Evolutionary conservation across 2,329 filamentous ascomycete species (phyloP).

Genomic region (Samsoniella hepiali): DNA sequence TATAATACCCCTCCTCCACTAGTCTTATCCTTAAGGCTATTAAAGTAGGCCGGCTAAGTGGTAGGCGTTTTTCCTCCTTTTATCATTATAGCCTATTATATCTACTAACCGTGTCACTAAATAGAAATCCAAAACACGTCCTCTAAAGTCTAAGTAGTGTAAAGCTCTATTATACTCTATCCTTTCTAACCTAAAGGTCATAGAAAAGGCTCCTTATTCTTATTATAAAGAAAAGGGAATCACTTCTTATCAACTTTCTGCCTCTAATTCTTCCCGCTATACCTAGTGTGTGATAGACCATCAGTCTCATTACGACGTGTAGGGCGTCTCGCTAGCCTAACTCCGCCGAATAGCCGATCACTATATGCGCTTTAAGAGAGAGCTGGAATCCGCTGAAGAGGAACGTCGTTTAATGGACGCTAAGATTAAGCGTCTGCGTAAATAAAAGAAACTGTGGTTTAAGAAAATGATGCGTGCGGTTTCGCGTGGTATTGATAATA

Average conservation of each 20-base stretch:
- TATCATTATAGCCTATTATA: too few relatives aligned
- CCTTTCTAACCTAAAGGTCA: background rate
- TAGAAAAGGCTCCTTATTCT: background rate
- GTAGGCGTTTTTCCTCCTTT: too few relatives aligned
- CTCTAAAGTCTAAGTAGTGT: too few relatives aligned
- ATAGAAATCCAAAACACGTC: too few relatives aligned
- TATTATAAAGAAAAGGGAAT: background rate
- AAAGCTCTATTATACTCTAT: too few relatives aligned
- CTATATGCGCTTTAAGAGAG: background rate
- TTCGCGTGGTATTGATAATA: slow-evolving; percentile 23
- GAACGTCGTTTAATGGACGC: background rate
- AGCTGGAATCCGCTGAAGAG: background rate
- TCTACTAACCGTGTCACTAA: too few relatives aligned
- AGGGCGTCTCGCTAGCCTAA: background rate
- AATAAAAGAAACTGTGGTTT: too few relatives aligned
- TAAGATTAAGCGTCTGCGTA: background rate
- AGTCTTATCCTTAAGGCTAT: too few relatives aligned
- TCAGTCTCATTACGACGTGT: slow-evolving; percentile 5
- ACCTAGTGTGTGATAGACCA: slow-evolving; percentile 14
- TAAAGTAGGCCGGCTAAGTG: too few relatives aligned
- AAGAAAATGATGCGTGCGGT: background rate
- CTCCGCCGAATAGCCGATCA: background rate
- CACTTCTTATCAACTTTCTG: background rate
- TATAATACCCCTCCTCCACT: too few relatives aligned
- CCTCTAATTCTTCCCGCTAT: background rate